Evolutionary conservation across 169 alveolate species (phyloP).

Genomic region (Eimeria necatrix): DNA sequence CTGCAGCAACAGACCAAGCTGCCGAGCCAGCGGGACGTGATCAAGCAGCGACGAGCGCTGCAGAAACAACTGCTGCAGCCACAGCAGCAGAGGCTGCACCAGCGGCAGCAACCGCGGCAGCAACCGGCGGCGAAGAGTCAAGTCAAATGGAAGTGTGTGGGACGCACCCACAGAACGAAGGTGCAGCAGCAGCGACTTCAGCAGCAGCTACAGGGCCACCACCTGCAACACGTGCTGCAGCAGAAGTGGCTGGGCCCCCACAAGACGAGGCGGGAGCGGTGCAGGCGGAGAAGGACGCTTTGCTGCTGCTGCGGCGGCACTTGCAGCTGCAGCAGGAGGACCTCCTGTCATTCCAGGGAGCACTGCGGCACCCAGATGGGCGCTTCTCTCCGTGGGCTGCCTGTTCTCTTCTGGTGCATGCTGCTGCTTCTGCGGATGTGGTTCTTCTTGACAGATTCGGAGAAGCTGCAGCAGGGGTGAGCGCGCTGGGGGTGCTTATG

Average conservation of each 20-base stretch:
- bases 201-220: background rate
- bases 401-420: constrained; percentile 67
- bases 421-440: constrained; percentile 65
- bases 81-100: constrained; percentile 33
- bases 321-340: constrained; percentile 72
- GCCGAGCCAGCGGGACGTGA: background rate
- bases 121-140: background rate
- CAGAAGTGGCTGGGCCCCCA: background rate
- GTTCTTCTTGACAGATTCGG: constrained; percentile 77
- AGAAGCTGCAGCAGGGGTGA: constrained; percentile 78
- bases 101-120: background rate
- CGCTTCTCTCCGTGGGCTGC: constrained; percentile 64
- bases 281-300: constrained; percentile 15
- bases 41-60: background rate
- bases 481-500: constrained; percentile 22
- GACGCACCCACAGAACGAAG: background rate
- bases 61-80: background rate
- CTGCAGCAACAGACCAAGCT: constrained; percentile 37
- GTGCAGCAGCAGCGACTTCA: background rate
- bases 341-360: background rate
- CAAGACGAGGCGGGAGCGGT: constrained; percentile 37
- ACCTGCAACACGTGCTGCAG: constrained; percentile 28
- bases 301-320: constrained; percentile 65
- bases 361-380: constrained; percentile 1
- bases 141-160: too few species aligned